Conservation (phyloP, 106 monocot species). For the Chionographis japonica region DNA sequence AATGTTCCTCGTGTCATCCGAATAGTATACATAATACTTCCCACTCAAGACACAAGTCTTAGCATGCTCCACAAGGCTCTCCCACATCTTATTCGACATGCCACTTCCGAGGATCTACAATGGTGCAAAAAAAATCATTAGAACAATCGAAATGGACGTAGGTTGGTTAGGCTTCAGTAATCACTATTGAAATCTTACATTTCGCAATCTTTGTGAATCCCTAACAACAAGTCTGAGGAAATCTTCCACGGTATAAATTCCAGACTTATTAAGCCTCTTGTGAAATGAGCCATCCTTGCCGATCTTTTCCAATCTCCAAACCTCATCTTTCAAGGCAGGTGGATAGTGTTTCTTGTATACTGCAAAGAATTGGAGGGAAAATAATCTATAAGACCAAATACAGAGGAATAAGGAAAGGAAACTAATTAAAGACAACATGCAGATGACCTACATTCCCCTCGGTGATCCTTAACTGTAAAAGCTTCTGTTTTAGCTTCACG, state of each 20-base stretch:
- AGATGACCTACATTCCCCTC: conserved; percentile 58
- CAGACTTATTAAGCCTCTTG: conserved; percentile 49
- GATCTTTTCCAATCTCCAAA: conserved; percentile 69
- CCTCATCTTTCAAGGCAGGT: conserved; percentile 51
- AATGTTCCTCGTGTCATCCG: conserved; percentile 40
- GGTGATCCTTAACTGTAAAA: conserved; percentile 39
- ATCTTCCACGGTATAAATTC: conserved; percentile 56
- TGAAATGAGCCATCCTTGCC: conserved; percentile 75
- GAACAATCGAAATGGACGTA: not conserved
- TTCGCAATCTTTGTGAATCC: conserved; percentile 43
- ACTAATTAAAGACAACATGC: not conserved
- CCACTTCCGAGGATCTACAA: conserved; percentile 62
- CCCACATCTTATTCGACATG: conserved; percentile 88
- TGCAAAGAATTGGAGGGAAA: conserved; percentile 6
- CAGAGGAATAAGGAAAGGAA: not conserved
- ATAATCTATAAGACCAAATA: not conserved
- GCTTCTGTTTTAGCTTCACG: conserved; percentile 45
- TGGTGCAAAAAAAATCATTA: not conserved
- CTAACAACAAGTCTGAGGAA: conserved; percentile 52
- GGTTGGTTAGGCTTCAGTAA: not conserved
- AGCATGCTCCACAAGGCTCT: conserved; percentile 60
- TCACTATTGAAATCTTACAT: conserved; percentile 25
- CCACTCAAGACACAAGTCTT: conserved; percentile 65
- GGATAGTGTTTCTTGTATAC: conserved; percentile 73
- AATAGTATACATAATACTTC: conserved; percentile 58